These are phyloP conservation scores for Arachnopeziza araneosa DNA, from an alignment of 2,329 filamentous ascomycete genomes.

Conservation along the genomic window DNA sequence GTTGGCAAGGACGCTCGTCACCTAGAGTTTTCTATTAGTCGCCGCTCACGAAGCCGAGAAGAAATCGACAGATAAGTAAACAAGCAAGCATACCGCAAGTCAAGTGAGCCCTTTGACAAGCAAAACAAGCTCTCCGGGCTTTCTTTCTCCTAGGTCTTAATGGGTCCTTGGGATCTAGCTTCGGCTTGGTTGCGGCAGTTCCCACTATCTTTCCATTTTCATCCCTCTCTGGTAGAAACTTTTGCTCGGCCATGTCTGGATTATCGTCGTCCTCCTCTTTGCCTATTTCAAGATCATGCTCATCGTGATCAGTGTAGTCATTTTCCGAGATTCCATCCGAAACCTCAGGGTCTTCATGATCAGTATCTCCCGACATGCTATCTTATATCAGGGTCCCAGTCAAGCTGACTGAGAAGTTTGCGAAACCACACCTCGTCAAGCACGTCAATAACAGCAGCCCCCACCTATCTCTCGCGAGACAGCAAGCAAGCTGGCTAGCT, in stretches of 20 bases:
- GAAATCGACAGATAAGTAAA: neutral
- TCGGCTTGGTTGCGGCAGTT: slow-evolving; percentile 48
- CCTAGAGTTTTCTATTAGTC: slow-evolving; percentile 46
- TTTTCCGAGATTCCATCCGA: slow-evolving; percentile 33
- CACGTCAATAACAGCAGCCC: neutral
- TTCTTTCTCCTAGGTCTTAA: slow-evolving; percentile 89
- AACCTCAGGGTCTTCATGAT: slow-evolving; percentile 31
- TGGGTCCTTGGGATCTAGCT: slow-evolving; percentile 82
- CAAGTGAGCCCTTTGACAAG: slow-evolving; percentile 93
- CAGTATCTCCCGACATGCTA: slow-evolving; percentile 32
- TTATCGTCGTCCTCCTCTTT: slow-evolving; percentile 31
- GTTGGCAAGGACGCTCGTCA: slow-evolving; percentile 87
- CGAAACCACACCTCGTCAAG: neutral
- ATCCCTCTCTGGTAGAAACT: slow-evolving; percentile 26
- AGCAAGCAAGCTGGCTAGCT: neutral
- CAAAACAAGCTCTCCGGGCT: slow-evolving; percentile 89
- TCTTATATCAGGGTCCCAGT: slow-evolving; percentile 22
- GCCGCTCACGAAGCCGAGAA: slow-evolving; percentile 9
- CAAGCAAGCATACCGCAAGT: slow-evolving; percentile 79
- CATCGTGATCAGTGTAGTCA: slow-evolving; percentile 30
- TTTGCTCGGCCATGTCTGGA: slow-evolving; percentile 30
- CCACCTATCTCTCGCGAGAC: neutral
- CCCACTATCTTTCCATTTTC: slow-evolving; percentile 27
- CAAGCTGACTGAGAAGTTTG: neutral
- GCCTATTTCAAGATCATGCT: slow-evolving; percentile 27